phyloP scores from a whole-genome alignment of 768 basidiomycete genomes.

The Strobilomyces echinocephalus region DNA sequence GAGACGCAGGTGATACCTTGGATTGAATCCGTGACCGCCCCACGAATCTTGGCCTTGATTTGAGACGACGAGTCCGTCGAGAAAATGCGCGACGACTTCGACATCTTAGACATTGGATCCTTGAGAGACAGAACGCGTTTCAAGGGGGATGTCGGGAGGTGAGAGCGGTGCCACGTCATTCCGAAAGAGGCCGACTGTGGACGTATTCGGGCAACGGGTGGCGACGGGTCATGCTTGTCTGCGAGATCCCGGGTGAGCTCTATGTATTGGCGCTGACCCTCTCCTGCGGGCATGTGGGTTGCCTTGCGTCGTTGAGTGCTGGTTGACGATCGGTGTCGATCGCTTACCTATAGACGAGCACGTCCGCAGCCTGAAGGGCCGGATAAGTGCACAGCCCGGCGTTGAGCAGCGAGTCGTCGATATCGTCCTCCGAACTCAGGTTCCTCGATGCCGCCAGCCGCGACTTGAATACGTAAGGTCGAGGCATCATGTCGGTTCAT shows the following conservation, averaged over 20 bases:
- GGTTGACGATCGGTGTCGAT: background rate
- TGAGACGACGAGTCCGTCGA: conserved; percentile 65
- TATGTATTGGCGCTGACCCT: conserved; percentile 93
- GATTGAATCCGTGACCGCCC: conserved; percentile 82
- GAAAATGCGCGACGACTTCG: conserved; percentile 88
- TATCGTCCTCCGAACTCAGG: conserved; percentile 66
- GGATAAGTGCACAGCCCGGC: conserved; percentile 90
- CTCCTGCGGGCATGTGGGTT: conserved; percentile 93
- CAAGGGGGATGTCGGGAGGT: conserved; percentile 53
- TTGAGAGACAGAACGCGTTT: conserved; percentile 82
- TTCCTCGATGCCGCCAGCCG: conserved; percentile 63
- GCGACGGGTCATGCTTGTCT: conserved; percentile 36
- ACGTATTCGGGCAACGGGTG: conserved; percentile 63
- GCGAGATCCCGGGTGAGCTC: conserved; percentile 85
- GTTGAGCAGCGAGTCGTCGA: conserved; percentile 79
- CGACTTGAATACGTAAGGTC: background rate
- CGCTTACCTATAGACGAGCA: conserved; percentile 11
- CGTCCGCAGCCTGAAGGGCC: conserved; percentile 89
- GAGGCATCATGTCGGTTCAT: background rate
- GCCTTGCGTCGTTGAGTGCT: conserved; percentile 42
- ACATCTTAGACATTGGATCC: conserved; percentile 89
- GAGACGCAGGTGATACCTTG: conserved; percentile 63
- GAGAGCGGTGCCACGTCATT: background rate
- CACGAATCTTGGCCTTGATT: conserved; percentile 68
- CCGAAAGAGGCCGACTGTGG: conserved; percentile 52